Conservation (phyloP, 257 asterid genomes). For the Dorcoceras hygrometricum region DNA sequence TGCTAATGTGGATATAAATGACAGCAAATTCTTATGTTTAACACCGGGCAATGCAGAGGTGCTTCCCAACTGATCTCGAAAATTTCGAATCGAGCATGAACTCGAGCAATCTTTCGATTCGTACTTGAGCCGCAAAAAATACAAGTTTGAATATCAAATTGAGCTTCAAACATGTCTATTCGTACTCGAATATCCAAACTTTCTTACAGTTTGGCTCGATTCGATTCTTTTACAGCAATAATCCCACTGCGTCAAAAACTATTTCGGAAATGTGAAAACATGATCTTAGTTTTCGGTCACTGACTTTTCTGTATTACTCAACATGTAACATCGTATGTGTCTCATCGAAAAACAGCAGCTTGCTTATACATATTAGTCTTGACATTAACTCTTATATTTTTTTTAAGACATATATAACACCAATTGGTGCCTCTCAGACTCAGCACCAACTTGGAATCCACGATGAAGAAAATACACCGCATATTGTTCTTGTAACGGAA, state of each 20-base stretch:
- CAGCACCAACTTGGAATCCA: constrained; percentile 16
- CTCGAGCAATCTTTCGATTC: no score
- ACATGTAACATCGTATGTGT: constrained; percentile 11
- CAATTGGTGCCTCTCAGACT: constrained; percentile 16
- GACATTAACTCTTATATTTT: constrained; percentile 12
- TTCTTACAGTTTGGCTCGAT: no score
- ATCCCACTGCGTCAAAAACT: no score
- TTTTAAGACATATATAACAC: neutral
- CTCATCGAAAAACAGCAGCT: constrained; percentile 16
- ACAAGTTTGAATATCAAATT: no score
- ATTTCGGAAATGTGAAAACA: constrained; percentile 14
- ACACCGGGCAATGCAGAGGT: neutral
- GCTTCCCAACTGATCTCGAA: neutral
- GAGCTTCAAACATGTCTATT: no score
- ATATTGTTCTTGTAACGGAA: constrained; percentile 1
- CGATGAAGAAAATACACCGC: constrained; percentile 11
- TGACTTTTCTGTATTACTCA: neutral
- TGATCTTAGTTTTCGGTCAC: constrained; percentile 1
- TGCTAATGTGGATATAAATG: neutral
- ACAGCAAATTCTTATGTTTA: neutral
- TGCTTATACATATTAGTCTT: constrained; percentile 1
- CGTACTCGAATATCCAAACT: no score
- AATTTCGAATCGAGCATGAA: no score
- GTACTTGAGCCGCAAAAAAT: no score
- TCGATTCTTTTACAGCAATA: no score